Percentiles rank a stretch among this genome's conserved stretches.
Evolutionary conservation across 352 stramenopile species (phyloP).

Genomic region (Phytophthora niederhauseri): DNA sequence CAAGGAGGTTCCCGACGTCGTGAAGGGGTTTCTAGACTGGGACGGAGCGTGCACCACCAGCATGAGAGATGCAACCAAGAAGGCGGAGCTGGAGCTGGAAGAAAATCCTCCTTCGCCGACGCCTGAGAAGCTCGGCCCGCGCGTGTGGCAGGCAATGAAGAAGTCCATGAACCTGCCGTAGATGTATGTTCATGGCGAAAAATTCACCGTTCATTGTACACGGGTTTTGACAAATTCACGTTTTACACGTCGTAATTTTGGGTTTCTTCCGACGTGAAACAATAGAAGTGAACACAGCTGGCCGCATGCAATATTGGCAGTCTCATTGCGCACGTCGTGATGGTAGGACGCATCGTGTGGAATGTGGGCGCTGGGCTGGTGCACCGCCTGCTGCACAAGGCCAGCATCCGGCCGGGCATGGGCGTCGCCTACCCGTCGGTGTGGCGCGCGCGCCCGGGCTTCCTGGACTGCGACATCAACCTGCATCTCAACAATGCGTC

Average conservation of each 20-base stretch:
- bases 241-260: conserved; percentile 24
- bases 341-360: conserved; percentile 81
- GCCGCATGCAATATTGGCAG: too few relatives aligned
- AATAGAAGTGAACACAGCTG: too few relatives aligned
- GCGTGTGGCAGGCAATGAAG: conserved; percentile 31
- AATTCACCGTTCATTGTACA: neutral
- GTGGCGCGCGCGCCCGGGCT: conserved; percentile 66
- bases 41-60: conserved; percentile 33
- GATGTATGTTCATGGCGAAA: neutral
- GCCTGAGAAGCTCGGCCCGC: conserved; percentile 26
- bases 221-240: neutral
- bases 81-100: conserved; percentile 18
- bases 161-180: conserved; percentile 36
- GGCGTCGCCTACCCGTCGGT: conserved; percentile 72
- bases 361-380: conserved; percentile 70
- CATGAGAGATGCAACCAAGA: conserved; percentile 34
- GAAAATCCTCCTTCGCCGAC: conserved; percentile 3
- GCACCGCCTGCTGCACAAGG: conserved; percentile 64
- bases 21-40: conserved; percentile 44
- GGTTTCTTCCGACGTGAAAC: neutral
- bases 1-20: conserved; percentile 36
- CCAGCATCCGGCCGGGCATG: conserved; percentile 56
- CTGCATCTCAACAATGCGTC: conserved; percentile 85
- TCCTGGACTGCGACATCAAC: conserved; percentile 86
- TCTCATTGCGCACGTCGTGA: conserved; percentile 17